Percentiles rank a stretch among this genome's conserved stretches.
Evolutionary conservation across 2,329 filamentous ascomycete genomes (phyloP).

Genomic region (Fusarium marasasianum): DNA sequence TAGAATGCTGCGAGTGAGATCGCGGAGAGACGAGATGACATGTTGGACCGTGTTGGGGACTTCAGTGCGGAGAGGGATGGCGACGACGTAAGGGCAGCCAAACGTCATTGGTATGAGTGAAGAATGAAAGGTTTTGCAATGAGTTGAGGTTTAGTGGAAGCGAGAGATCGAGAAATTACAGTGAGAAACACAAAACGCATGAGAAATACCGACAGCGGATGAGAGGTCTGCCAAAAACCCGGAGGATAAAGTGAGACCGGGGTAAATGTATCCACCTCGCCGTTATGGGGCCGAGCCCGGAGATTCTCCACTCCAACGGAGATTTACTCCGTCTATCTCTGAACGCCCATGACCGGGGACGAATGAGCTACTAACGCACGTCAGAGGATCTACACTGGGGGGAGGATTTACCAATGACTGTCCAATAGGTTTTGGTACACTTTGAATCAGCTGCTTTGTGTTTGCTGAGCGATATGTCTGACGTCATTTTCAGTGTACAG

Average conservation of each 20-base stretch:
- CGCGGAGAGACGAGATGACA: slow-evolving; percentile 2
- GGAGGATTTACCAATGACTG: accelerated
- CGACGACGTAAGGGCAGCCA: background rate
- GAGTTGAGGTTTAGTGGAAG: too few species aligned
- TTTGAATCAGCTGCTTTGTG: background rate
- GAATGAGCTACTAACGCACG: too few species aligned
- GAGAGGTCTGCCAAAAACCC: background rate
- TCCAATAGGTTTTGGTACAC: background rate
- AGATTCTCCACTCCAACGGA: background rate
- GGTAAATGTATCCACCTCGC: background rate
- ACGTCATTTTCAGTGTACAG: background rate
- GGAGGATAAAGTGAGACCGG: background rate
- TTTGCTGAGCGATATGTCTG: accelerated
- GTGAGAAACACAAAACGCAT: background rate
- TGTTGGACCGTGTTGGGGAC: background rate
- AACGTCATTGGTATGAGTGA: background rate
- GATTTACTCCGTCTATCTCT: background rate
- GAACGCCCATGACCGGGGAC: background rate
- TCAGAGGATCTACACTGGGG: accelerated
- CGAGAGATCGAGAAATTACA: background rate
- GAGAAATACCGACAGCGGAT: too few species aligned
- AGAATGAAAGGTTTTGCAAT: background rate
- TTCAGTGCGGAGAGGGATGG: background rate
- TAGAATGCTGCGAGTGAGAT: background rate
- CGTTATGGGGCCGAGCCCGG: background rate